Evolutionary conservation across 805 yeast genomes (phyloP).

Genomic region (Barnettozyma pratensis): DNA sequence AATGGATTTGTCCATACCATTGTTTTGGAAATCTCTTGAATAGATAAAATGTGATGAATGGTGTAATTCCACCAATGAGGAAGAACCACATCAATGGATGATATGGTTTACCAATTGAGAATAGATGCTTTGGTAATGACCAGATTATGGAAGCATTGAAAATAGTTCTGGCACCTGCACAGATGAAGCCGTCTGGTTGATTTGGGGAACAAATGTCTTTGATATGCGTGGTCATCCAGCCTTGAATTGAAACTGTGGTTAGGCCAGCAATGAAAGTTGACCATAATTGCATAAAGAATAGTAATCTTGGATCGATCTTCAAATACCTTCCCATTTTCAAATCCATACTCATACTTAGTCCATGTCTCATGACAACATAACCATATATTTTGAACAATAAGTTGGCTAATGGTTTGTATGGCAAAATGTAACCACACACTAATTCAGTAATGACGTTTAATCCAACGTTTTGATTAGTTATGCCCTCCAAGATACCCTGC

Average conservation of each 20-base stretch:
- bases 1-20: conserved; percentile 38
- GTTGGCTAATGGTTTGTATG: conserved; percentile 50
- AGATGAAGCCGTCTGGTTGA: conserved; percentile 40
- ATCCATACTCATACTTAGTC: conserved; percentile 44
- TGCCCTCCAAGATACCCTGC: conserved; percentile 52
- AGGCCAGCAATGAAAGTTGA: conserved; percentile 36
- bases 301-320: conserved; percentile 51
- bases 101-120: conserved; percentile 44
- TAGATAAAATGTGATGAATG: conserved; percentile 30
- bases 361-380: conserved; percentile 49
- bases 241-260: conserved; percentile 34
- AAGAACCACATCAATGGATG: conserved; percentile 53
- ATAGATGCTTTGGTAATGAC: conserved; percentile 45
- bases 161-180: conserved; percentile 38
- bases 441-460: conserved; percentile 55
- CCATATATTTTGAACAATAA: conserved; percentile 51
- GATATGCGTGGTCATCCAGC: conserved; percentile 36
- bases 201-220: conserved; percentile 33
- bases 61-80: conserved; percentile 41
- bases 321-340: conserved; percentile 53
- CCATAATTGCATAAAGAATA: conserved; percentile 41
- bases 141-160: conserved; percentile 50
- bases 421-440: conserved; percentile 55
- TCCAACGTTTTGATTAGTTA: conserved; percentile 50
- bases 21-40: conserved; percentile 27